Evolutionary conservation across 441 rosid species (phyloP).

Genomic region (Macaranga tanarius): DNA sequence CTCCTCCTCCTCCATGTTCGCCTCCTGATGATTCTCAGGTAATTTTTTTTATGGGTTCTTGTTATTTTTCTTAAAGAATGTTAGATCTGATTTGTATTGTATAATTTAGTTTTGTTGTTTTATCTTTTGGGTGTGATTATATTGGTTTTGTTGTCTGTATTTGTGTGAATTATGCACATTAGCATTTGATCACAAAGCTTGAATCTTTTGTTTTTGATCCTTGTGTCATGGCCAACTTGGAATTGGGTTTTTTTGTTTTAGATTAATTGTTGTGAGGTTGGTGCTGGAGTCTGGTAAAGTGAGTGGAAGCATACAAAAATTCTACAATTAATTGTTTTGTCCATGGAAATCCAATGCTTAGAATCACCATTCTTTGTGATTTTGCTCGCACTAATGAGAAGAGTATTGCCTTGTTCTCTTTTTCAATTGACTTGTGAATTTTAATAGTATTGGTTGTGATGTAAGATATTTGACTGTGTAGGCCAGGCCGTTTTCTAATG

Average conservation of each 20-base stretch:
- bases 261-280: neutral
- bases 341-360: neutral
- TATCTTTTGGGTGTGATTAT: neutral
- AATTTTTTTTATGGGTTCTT: slow-evolving; percentile 15
- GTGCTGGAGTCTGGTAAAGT: neutral
- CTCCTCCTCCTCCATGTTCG: slow-evolving; percentile 16
- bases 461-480: slow-evolving; percentile 46
- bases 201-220: neutral
- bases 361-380: neutral
- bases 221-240: neutral
- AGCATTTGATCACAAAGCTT: neutral
- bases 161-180: neutral
- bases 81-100: slow-evolving; percentile 19
- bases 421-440: slow-evolving; percentile 6
- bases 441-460: slow-evolving; percentile 22
- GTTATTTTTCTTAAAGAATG: neutral
- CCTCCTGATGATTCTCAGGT: slow-evolving; percentile 52
- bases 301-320: too few species aligned
- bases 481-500: slow-evolving; percentile 53
- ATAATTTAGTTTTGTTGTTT: slow-evolving; percentile 17
- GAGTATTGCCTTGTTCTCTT: slow-evolving; percentile 1
- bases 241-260: neutral
- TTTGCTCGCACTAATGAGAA: neutral
- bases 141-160: neutral
- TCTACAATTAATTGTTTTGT: neutral